These are phyloP conservation scores for Panicum hallii DNA, from an alignment of 202 grass and related monocot genomes.

Conservation along the genomic window DNA sequence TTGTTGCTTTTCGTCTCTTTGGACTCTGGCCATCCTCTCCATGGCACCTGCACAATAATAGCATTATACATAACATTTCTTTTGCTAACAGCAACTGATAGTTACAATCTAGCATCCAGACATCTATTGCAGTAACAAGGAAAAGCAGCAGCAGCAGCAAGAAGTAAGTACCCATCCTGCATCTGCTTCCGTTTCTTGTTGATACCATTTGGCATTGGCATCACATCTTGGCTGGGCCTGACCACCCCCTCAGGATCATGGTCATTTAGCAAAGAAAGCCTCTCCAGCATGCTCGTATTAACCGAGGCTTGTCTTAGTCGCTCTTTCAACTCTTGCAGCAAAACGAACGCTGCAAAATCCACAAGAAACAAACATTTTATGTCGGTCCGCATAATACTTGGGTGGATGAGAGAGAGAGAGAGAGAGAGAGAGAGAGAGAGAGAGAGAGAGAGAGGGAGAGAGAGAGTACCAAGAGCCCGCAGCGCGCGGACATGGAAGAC, in stretches of 20 bases:
- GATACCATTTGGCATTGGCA: background rate
- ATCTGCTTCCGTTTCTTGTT: constrained; percentile 20
- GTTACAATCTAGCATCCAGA: too few species aligned
- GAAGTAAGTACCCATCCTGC: background rate
- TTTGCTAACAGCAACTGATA: background rate
- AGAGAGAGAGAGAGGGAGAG: background rate
- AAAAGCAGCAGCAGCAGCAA: background rate
- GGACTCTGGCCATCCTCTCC: background rate
- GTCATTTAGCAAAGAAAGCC: constrained; percentile 14
- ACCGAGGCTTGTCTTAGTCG: constrained; percentile 7
- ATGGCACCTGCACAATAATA: background rate
- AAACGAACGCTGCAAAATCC: constrained; percentile 33
- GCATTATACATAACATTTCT: too few species aligned
- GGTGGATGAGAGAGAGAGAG: too few species aligned
- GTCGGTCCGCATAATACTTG: too few species aligned
- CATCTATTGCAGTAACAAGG: background rate
- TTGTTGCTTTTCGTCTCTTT: background rate
- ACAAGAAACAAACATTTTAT: too few species aligned
- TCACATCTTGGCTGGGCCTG: background rate
- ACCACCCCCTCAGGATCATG: background rate
- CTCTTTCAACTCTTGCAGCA: constrained; percentile 34
- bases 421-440: too few species aligned
- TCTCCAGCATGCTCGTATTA: constrained; percentile 21
- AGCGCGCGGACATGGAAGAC: constrained; percentile 32
- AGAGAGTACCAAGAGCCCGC: constrained; percentile 22